phyloP scores from a whole-genome alignment of 2,329 filamentous ascomycete genomes.

The Periconia digitata region DNA sequence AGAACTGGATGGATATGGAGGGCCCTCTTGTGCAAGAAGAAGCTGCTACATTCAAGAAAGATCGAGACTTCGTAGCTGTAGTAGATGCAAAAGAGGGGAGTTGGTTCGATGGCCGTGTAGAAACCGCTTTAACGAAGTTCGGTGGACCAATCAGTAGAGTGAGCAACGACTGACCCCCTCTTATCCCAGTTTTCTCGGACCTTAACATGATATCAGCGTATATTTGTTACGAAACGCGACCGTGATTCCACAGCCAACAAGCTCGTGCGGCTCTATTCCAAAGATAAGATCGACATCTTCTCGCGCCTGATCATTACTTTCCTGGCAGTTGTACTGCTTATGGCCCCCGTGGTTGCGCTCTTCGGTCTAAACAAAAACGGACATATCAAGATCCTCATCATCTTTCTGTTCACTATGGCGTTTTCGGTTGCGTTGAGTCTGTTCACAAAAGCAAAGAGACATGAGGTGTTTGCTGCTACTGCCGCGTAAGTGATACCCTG shows the following conservation, averaged over 20 bases:
- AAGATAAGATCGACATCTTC: conserved; percentile 15
- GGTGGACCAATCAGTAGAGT: conserved; percentile 6
- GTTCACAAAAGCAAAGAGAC: conserved; percentile 12
- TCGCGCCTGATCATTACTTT: conserved; percentile 16
- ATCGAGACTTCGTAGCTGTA: conserved; percentile 44
- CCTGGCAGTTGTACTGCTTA: conserved; percentile 22
- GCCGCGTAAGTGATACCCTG: conserved; percentile 10
- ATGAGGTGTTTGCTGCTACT: conserved; percentile 15
- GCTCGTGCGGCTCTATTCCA: conserved; percentile 14
- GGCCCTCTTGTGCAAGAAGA: conserved; percentile 16
- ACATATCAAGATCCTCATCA: conserved; percentile 19
- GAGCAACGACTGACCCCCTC: neutral
- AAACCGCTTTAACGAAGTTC: conserved; percentile 9
- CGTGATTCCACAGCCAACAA: conserved; percentile 12
- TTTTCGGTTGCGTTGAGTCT: conserved; percentile 3
- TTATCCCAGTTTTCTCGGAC: too few species aligned
- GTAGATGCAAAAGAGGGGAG: conserved; percentile 17
- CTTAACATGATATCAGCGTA: conserved; percentile 5
- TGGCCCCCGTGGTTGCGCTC: conserved; percentile 23
- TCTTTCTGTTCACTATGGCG: conserved; percentile 16
- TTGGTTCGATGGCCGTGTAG: conserved; percentile 17
- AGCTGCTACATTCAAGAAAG: conserved; percentile 37
- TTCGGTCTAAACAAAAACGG: conserved; percentile 11
- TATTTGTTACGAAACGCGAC: conserved; percentile 15
- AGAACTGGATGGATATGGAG: conserved; percentile 3